Evolutionary conservation across 768 basidiomycete genomes (phyloP).

Genomic region (Lactifluus pinguis): DNA sequence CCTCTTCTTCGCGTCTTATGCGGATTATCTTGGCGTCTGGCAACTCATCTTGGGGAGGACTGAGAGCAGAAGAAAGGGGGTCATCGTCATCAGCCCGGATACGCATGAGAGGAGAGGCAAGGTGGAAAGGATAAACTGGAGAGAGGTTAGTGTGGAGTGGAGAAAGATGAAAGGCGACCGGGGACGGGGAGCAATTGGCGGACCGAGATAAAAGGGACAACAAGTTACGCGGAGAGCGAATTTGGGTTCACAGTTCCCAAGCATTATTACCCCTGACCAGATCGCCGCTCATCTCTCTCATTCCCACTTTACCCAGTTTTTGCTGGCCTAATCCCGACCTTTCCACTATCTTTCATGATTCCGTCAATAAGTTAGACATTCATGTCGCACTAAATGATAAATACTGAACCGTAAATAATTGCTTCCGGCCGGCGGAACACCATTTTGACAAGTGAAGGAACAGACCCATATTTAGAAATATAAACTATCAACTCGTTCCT

Average conservation of each 20-base stretch:
- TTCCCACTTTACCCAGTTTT: not conserved
- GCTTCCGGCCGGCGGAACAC: not conserved
- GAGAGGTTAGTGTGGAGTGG: too few species aligned
- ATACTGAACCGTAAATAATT: not conserved
- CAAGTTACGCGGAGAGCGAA: conserved; percentile 6
- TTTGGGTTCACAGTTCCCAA: conserved; percentile 6
- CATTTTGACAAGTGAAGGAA: not conserved
- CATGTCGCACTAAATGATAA: not conserved
- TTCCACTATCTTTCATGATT: not conserved
- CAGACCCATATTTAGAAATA: not conserved
- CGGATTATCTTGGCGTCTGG: conserved; percentile 46
- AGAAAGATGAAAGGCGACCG: too few species aligned
- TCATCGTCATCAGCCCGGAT: conserved; percentile 26
- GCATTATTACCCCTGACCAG: not conserved
- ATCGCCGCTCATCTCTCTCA: not conserved
- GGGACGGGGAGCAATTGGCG: not conserved
- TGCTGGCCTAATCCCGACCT: not conserved
- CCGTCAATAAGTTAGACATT: not conserved
- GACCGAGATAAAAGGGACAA: conserved; percentile 3
- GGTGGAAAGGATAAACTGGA: not conserved
- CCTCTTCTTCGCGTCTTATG: conserved; percentile 54
- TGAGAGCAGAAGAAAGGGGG: conserved; percentile 47
- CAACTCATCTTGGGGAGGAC: conserved; percentile 60
- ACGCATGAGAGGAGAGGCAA: conserved; percentile 7
- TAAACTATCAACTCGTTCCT: not conserved